phyloP scores from a whole-genome alignment of 1,284 basidiomycete species.

The Xanthoconium separans region DNA sequence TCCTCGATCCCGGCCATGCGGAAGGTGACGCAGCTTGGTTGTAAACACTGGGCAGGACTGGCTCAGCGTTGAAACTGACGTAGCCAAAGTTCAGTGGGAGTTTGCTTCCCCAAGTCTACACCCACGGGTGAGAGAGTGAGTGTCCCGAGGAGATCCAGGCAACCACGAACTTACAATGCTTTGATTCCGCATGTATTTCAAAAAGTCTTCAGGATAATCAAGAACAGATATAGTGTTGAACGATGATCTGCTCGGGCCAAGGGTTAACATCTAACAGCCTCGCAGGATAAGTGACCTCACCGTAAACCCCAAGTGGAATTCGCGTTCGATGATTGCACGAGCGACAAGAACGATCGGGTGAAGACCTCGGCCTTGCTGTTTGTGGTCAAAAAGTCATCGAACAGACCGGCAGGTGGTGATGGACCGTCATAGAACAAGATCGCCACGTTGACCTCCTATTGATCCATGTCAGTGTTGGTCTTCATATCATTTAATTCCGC shows the following conservation, averaged over 20 bases:
- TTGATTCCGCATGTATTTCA: slow-evolving; percentile 18
- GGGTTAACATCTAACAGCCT: neutral
- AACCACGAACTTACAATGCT: slow-evolving; percentile 13
- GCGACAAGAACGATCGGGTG: slow-evolving; percentile 38
- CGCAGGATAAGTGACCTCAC: slow-evolving; percentile 10
- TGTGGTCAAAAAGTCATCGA: slow-evolving; percentile 40
- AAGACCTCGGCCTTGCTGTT: slow-evolving; percentile 28
- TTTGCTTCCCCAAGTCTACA: slow-evolving; percentile 13
- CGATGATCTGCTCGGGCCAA: slow-evolving; percentile 12
- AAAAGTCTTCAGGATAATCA: slow-evolving; percentile 18
- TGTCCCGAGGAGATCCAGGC: neutral
- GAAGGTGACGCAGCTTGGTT: slow-evolving; percentile 40
- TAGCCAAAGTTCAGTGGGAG: slow-evolving; percentile 27
- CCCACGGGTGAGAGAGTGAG: neutral
- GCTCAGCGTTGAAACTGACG: slow-evolving; percentile 55
- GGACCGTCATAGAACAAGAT: slow-evolving; percentile 46
- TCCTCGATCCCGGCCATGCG: slow-evolving; percentile 52
- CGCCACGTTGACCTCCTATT: slow-evolving; percentile 12
- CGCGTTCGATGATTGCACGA: slow-evolving; percentile 27
- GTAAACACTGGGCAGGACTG: slow-evolving; percentile 49
- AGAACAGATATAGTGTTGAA: slow-evolving; percentile 26
- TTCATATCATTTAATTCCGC: slow-evolving; percentile 2
- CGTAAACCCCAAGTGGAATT: slow-evolving; percentile 22
- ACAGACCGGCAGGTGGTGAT: slow-evolving; percentile 40
- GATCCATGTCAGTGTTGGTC: slow-evolving; percentile 1